phyloP scores from a whole-genome alignment of 306 rosid species.

The Inga laurina region DNA sequence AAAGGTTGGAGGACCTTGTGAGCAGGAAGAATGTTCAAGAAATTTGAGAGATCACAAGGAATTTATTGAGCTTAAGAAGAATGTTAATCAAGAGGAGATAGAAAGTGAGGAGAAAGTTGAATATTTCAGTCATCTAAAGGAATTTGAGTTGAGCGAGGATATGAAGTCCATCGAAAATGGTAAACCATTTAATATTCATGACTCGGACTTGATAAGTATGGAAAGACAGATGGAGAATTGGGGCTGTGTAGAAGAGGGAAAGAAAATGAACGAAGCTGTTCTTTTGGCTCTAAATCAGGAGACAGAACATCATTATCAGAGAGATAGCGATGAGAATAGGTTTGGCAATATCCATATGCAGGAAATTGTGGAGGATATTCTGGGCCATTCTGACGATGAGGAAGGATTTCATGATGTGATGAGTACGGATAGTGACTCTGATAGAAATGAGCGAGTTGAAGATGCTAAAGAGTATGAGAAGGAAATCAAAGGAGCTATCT shows the following conservation, averaged over 20 bases:
- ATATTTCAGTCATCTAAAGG: slow-evolving; percentile 32
- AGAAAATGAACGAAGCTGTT: slow-evolving; percentile 32
- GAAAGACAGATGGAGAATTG: slow-evolving; percentile 33
- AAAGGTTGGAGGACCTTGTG: slow-evolving; percentile 29
- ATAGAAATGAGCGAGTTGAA: slow-evolving; percentile 40
- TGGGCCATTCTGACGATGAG: slow-evolving; percentile 36
- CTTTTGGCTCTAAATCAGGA: slow-evolving; percentile 47
- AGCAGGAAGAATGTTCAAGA: slow-evolving; percentile 35
- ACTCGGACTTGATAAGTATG: slow-evolving; percentile 25
- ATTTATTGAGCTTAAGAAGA: slow-evolving; percentile 26
- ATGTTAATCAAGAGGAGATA: slow-evolving; percentile 34
- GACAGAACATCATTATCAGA: slow-evolving; percentile 32
- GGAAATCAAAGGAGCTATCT: slow-evolving; percentile 41
- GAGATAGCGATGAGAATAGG: slow-evolving; percentile 39
- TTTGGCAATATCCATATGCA: slow-evolving; percentile 36
- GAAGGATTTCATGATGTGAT: slow-evolving; percentile 42
- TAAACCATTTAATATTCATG: slow-evolving; percentile 30
- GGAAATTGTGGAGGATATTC: slow-evolving; percentile 36
- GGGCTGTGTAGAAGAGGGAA: slow-evolving; percentile 41
- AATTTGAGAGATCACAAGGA: slow-evolving; percentile 30
- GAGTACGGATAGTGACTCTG: slow-evolving; percentile 35
- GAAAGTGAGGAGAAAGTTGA: slow-evolving; percentile 42
- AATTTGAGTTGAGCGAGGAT: slow-evolving; percentile 40
- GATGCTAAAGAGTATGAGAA: slow-evolving; percentile 41
- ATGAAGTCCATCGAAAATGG: slow-evolving; percentile 37